Conservation (phyloP, 2,329 filamentous ascomycete species). For the Fusarium clavum region DNA sequence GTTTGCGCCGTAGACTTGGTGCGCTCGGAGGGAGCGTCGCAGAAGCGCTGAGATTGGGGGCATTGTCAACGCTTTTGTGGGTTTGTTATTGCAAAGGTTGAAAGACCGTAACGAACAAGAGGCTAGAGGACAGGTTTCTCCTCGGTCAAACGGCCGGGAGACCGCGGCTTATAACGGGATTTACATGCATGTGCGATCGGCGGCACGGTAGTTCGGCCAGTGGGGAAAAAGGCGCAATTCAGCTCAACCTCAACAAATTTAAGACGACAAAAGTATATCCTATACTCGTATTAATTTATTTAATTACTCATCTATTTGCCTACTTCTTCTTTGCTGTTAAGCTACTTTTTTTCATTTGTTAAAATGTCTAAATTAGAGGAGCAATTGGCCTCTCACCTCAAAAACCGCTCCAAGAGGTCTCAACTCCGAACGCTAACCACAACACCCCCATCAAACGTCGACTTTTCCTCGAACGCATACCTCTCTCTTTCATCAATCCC, state of each 20-base stretch:
- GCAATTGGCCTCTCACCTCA: conserved; percentile 44
- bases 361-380: conserved; percentile 45
- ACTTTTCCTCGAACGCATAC: conserved; percentile 84
- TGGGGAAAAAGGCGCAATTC: not conserved
- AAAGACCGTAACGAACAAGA: not conserved
- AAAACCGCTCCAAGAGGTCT: conserved; percentile 48
- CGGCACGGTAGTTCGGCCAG: not conserved
- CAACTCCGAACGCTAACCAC: conserved; percentile 62
- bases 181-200: not conserved
- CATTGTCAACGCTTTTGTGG: conserved; percentile 33
- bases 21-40: conserved; percentile 74
- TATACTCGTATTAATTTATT: no score
- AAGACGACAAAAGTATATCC: not conserved
- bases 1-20: conserved; percentile 86
- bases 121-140: not conserved
- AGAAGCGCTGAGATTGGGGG: conserved; percentile 69
- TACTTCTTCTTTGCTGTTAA: not conserved
- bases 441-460: conserved; percentile 74
- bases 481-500: conserved; percentile 75
- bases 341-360: no score
- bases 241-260: conserved; percentile 4
- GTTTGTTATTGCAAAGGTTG: no score
- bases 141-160: not conserved
- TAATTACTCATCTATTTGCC: not conserved
- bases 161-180: conserved; percentile 24